phyloP scores from a whole-genome alignment of 1,139 yeast species.

The Yamadazyma dendronema region DNA sequence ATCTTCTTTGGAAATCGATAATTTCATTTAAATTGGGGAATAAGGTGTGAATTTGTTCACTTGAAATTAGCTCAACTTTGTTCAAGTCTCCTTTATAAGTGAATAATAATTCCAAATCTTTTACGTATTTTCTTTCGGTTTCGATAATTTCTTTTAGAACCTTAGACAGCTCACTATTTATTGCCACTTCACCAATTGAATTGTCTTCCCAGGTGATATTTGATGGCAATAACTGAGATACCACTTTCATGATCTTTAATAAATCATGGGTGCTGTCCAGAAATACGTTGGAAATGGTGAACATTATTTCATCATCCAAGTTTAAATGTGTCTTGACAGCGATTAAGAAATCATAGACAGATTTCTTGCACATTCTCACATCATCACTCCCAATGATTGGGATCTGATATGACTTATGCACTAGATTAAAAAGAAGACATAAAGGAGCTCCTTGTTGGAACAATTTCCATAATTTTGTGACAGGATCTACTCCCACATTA shows the following conservation, averaged over 20 bases:
- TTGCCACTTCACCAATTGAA: slow-evolving; percentile 26
- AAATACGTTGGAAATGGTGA: slow-evolving; percentile 88
- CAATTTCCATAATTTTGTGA: slow-evolving; percentile 83
- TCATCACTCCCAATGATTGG: slow-evolving; percentile 72
- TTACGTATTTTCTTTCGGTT: slow-evolving; percentile 90
- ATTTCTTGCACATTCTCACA: slow-evolving; percentile 79
- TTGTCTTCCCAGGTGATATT: slow-evolving; percentile 15
- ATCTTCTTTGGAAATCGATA: slow-evolving; percentile 89
- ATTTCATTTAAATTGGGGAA: slow-evolving; percentile 87
- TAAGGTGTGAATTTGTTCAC: slow-evolving; percentile 75
- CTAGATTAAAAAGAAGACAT: slow-evolving; percentile 75
- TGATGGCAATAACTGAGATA: slow-evolving; percentile 48
- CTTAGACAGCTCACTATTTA: slow-evolving; percentile 62
- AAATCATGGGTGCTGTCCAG: slow-evolving; percentile 79
- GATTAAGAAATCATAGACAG: slow-evolving; percentile 84
- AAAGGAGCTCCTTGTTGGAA: slow-evolving; percentile 93
- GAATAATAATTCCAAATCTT: slow-evolving; percentile 75
- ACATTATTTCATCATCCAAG: slow-evolving; percentile 70
- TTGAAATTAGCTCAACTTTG: slow-evolving; percentile 64
- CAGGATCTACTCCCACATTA: slow-evolving; percentile 80
- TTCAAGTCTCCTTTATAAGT: slow-evolving; percentile 68
- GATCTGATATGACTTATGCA: slow-evolving; percentile 35
- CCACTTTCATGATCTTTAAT: slow-evolving; percentile 67
- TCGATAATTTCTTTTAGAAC: slow-evolving; percentile 82
- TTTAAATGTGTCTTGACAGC: slow-evolving; percentile 80